Evolutionary conservation across 1,284 basidiomycete species (phyloP).

Genomic region (Marasmius oreades): DNA sequence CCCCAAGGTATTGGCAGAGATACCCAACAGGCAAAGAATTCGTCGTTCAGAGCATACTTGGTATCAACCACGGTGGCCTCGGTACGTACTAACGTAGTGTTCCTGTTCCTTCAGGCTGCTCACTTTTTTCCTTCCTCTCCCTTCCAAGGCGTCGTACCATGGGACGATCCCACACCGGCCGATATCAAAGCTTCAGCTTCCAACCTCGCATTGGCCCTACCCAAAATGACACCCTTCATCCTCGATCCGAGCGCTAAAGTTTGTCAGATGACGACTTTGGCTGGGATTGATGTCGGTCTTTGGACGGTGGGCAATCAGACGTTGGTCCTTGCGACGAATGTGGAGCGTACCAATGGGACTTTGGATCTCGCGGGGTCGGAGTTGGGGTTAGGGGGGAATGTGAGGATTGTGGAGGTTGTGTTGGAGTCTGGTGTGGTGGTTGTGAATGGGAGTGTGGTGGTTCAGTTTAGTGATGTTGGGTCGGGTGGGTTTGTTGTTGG

Average conservation of each 20-base stretch:
- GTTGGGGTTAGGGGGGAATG: not conserved
- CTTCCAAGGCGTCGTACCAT: constrained; percentile 68
- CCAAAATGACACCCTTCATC: constrained; percentile 37
- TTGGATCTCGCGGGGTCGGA: constrained; percentile 5
- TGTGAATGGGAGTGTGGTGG: constrained; percentile 12
- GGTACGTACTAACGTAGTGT: constrained; percentile 33
- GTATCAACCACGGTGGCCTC: constrained; percentile 67
- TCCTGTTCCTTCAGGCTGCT: not conserved
- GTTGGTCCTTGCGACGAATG: constrained; percentile 41
- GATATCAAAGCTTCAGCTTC: constrained; percentile 61
- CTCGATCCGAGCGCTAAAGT: constrained; percentile 33
- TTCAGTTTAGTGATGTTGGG: constrained; percentile 11
- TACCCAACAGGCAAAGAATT: constrained; percentile 68
- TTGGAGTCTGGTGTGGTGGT: constrained; percentile 19
- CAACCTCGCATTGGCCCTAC: constrained; percentile 38
- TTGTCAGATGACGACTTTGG: constrained; percentile 29
- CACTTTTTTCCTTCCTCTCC: not conserved
- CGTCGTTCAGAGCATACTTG: constrained; percentile 58
- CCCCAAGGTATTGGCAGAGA: constrained; percentile 61
- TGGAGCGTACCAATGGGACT: constrained; percentile 31
- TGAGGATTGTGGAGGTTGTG: constrained; percentile 11
- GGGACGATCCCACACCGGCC: constrained; percentile 60
- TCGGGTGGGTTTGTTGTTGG: constrained; percentile 18
- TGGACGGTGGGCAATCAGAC: constrained; percentile 38
- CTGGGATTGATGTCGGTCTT: constrained; percentile 39